phyloP scores from a whole-genome alignment of 768 basidiomycete genomes.

The Suillus brevipes region DNA sequence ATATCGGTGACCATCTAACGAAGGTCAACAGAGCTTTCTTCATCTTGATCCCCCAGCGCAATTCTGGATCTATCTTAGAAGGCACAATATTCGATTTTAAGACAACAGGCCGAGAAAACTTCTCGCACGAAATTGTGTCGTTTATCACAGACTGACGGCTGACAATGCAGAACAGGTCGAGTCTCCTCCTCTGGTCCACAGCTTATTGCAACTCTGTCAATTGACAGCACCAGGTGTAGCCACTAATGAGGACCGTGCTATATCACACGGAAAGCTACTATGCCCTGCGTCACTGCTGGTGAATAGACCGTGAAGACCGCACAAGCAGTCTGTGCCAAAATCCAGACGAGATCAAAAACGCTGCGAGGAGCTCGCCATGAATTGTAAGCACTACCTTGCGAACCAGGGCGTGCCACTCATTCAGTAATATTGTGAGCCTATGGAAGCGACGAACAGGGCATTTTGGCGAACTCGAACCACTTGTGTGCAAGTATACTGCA shows the following conservation, averaged over 20 bases:
- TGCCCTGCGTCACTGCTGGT: conserved; percentile 83
- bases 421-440: conserved; percentile 91
- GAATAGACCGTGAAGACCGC: conserved; percentile 68
- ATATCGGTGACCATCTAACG: neutral
- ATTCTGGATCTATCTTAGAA: neutral
- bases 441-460: conserved; percentile 97
- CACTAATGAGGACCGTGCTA: neutral
- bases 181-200: neutral
- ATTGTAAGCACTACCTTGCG: conserved; percentile 88
- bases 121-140: neutral
- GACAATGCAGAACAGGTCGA: neutral
- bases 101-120: neutral
- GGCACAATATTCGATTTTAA: neutral
- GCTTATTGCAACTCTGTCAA: neutral
- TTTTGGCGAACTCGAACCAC: conserved; percentile 57
- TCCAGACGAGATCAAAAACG: conserved; percentile 85
- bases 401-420: conserved; percentile 93
- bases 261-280: neutral
- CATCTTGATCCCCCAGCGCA: neutral
- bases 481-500: too few species aligned
- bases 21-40: neutral
- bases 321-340: conserved; percentile 88
- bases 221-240: neutral
- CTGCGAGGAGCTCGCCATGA: conserved; percentile 65
- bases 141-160: neutral